Conservation (phyloP, 225 moss, liverwort and hornwort species). For the Rhytidiadelphus loreus region DNA sequence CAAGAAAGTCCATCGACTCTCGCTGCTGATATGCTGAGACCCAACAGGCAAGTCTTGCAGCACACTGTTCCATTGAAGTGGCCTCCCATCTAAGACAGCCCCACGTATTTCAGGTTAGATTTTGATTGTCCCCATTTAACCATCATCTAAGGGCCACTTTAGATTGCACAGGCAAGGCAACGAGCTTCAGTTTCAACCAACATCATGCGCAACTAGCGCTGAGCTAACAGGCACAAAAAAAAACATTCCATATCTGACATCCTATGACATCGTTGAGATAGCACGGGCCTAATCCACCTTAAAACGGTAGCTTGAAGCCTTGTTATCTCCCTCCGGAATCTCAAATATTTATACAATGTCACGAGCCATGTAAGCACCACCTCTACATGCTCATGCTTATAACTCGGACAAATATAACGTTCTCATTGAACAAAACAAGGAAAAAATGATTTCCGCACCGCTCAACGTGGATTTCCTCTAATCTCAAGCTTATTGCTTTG, state of each 20-base stretch:
- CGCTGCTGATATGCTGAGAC: conserved; percentile 30
- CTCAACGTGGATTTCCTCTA: neutral
- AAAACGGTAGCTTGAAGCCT: neutral
- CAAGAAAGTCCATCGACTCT: conserved; percentile 84
- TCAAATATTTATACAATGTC: neutral
- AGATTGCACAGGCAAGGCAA: neutral
- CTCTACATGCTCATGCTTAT: neutral
- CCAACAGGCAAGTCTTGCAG: conserved; percentile 41
- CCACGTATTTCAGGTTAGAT: neutral
- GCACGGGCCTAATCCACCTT: neutral
- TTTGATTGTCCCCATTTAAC: neutral
- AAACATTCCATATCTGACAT: neutral
- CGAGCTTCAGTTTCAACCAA: neutral
- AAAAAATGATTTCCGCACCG: neutral
- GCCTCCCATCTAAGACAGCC: conserved; percentile 44
- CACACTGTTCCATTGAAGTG: conserved; percentile 44
- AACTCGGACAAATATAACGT: too few relatives aligned
- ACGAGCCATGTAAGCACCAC: neutral
- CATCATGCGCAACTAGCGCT: neutral
- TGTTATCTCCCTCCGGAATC: neutral
- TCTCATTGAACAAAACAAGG: neutral
- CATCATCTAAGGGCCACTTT: neutral
- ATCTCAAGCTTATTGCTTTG: neutral
- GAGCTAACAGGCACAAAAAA: neutral
- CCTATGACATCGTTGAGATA: neutral